These are phyloP conservation scores for Posidonia oceanica DNA, from an alignment of 116 monocot genomes.

Conservation along the genomic window DNA sequence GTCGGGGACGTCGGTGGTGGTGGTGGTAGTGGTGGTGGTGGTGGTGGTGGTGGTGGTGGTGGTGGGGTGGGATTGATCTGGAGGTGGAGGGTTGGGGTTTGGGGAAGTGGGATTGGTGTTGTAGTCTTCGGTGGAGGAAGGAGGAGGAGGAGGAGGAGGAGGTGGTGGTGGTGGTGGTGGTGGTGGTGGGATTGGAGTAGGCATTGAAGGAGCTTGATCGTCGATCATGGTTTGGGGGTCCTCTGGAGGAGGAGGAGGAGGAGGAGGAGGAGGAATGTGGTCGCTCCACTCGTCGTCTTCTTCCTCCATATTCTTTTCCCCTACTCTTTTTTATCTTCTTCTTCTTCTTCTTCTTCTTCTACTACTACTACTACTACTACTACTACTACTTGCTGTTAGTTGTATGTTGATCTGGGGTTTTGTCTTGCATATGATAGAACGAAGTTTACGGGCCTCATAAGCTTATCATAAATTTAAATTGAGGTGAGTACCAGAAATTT, in stretches of 20 bases:
- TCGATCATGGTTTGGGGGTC: background rate
- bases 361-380: too few species aligned
- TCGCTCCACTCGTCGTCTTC: constrained; percentile 22
- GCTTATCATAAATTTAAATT: too few species aligned
- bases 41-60: too few species aligned
- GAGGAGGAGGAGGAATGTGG: constrained; percentile 6
- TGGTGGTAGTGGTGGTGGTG: background rate
- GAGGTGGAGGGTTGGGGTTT: background rate
- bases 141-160: too few species aligned
- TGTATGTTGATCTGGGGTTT: too few species aligned
- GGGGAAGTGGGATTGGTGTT: background rate
- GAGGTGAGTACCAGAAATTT: too few species aligned
- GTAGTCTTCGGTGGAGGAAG: background rate
- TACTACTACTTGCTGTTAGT: too few species aligned
- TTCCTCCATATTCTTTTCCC: constrained; percentile 1
- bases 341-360: too few species aligned
- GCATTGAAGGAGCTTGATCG: background rate
- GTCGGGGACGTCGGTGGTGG: background rate
- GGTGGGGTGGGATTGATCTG: background rate
- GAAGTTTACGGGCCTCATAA: too few species aligned
- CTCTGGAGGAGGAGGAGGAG: background rate
- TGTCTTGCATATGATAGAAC: too few species aligned
- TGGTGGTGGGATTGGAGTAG: background rate
- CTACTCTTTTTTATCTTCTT: background rate
- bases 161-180: background rate